Percentiles rank a stretch among this genome's conserved stretches.
Conservation (phyloP, 169 alveolate species). For the Plasmodium yoelii region DNA sequence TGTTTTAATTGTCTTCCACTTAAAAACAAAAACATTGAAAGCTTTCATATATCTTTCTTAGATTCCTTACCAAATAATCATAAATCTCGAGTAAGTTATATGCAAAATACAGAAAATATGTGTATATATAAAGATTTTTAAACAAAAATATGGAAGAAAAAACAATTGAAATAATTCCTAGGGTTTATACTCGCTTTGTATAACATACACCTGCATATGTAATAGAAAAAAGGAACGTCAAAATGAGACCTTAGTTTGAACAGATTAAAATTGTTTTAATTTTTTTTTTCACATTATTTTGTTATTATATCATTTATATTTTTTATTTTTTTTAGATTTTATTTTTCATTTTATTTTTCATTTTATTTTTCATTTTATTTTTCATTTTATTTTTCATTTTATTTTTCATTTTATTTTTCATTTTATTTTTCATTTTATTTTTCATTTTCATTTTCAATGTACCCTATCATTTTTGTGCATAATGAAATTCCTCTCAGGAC, state of each 20-base stretch:
- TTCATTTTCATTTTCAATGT: not conserved
- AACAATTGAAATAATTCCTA: not conserved
- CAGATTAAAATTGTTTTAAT: not conserved
- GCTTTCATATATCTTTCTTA: constrained; percentile 64
- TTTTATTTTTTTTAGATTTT: not conserved
- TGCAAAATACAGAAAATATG: constrained; percentile 37
- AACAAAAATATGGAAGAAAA: not conserved
- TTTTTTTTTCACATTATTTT: not conserved
- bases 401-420: not conserved
- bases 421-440: not conserved
- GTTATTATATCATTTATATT: not conserved
- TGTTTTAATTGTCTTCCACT: constrained; percentile 25
- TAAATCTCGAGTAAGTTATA: constrained; percentile 8
- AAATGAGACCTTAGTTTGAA: not conserved
- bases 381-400: not conserved
- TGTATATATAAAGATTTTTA: constrained; percentile 64
- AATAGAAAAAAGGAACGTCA: not conserved
- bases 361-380: not conserved
- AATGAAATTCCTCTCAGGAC: constrained; percentile 65
- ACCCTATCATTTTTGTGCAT: constrained; percentile 72
- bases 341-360: not conserved
- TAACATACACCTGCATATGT: constrained; percentile 19
- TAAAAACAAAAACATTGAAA: constrained; percentile 66
- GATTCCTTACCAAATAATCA: constrained; percentile 16
- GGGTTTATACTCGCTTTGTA: constrained; percentile 17